Conservation (phyloP, 352 stramenopile genomes). For the Plasmopara halstedii region DNA sequence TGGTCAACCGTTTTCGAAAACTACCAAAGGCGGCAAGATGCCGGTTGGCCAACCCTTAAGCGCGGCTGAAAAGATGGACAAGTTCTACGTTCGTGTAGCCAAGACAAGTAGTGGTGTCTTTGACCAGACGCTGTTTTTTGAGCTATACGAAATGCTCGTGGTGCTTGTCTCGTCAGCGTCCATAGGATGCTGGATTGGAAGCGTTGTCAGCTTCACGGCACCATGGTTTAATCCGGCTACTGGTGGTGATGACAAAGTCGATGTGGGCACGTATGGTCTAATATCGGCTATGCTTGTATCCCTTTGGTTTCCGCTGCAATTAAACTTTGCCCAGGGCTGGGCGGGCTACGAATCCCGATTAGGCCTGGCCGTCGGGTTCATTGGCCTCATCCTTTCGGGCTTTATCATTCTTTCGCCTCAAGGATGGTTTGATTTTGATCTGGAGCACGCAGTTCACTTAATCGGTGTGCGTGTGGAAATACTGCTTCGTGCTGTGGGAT, state of each 20-base stretch:
- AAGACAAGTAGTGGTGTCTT: conserved; percentile 61
- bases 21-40: conserved; percentile 11
- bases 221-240: conserved; percentile 6
- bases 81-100: conserved; percentile 63
- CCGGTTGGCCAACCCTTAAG: conserved; percentile 28
- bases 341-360: conserved; percentile 54
- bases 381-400: conserved; percentile 47
- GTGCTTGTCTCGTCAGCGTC: conserved; percentile 53
- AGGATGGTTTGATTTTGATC: conserved; percentile 54
- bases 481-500: conserved; percentile 46
- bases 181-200: conserved; percentile 34
- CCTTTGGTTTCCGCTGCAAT: conserved; percentile 67
- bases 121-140: conserved; percentile 69
- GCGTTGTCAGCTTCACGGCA: conserved; percentile 31
- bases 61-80: conserved; percentile 53
- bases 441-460: conserved; percentile 38
- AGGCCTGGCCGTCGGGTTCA: conserved; percentile 39
- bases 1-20: conserved; percentile 20
- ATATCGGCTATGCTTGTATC: conserved; percentile 53
- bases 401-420: conserved; percentile 61
- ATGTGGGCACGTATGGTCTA: conserved; percentile 61
- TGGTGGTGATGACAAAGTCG: conserved; percentile 15
- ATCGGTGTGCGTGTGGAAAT: conserved; percentile 36
- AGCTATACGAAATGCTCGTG: conserved; percentile 79
- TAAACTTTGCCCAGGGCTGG: conserved; percentile 59